A percentile compares a stretch with the other conserved stretches of the same genome.
Evolutionary conservation across 1,284 basidiomycete species (phyloP).

Genomic region (Marasmius sp.): DNA sequence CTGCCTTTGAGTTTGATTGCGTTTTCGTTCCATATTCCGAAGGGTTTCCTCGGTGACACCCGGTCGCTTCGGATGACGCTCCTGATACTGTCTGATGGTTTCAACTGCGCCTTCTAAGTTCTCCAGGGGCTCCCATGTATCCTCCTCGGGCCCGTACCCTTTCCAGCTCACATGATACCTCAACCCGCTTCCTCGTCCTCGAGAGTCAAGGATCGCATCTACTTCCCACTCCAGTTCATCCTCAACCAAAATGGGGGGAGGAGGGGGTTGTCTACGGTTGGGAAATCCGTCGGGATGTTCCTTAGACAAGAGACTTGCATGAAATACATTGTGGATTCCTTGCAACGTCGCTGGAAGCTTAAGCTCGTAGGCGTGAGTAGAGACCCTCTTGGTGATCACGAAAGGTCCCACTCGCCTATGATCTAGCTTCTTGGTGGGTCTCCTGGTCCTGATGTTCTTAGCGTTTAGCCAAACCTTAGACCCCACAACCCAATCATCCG

Average conservation of each 20-base stretch:
- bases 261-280: background rate
- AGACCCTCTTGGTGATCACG: conserved; percentile 16
- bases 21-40: background rate
- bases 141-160: background rate
- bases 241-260: background rate
- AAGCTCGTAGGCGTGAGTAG: conserved; percentile 13
- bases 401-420: conserved; percentile 19
- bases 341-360: conserved; percentile 8
- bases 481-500: background rate
- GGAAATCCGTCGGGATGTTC: conserved; percentile 9
- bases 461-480: conserved; percentile 5
- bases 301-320: conserved; percentile 14
- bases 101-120: background rate
- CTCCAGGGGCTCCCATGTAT: background rate
- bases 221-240: conserved; percentile 14
- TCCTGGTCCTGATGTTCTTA: conserved; percentile 4
- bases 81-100: background rate
- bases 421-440: conserved; percentile 14
- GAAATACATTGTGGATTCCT: conserved; percentile 16
- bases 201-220: conserved; percentile 20
- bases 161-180: background rate
- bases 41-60: background rate
- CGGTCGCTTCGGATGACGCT: background rate
- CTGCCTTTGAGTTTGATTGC: no score
- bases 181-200: no score